phyloP scores from a whole-genome alignment of 345 rosid genomes.

The Hibiscus trionum region DNA sequence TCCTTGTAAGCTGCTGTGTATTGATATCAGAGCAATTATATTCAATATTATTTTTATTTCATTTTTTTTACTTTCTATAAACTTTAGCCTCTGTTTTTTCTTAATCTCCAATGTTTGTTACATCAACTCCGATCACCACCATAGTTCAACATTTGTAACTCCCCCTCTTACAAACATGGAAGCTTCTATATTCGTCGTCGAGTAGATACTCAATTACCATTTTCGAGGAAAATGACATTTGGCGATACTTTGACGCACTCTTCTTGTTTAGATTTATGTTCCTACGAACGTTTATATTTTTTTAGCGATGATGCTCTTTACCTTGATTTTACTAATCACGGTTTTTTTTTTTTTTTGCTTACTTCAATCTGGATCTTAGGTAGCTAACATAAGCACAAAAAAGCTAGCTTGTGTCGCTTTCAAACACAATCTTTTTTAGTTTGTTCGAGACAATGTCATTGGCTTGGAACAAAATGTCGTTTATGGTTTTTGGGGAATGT shows the following conservation, averaged over 20 bases:
- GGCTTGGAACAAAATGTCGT: slow-evolving; percentile 40
- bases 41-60: too few species aligned
- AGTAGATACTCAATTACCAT: slow-evolving; percentile 41
- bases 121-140: too few species aligned
- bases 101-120: too few species aligned
- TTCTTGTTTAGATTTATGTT: slow-evolving; percentile 27
- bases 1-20: too few species aligned
- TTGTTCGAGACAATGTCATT: slow-evolving; percentile 36
- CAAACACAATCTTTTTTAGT: slow-evolving; percentile 36
- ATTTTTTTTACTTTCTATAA: too few species aligned
- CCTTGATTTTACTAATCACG: slow-evolving; percentile 36
- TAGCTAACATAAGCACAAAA: slow-evolving; percentile 69
- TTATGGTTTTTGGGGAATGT: neutral
- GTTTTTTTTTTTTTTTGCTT: slow-evolving; percentile 41
- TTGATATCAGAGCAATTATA: too few species aligned
- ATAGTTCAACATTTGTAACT: too few species aligned
- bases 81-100: too few species aligned
- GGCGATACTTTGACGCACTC: slow-evolving; percentile 62
- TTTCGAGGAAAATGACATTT: slow-evolving; percentile 45
- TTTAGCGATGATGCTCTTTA: slow-evolving; percentile 62
- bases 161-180: slow-evolving; percentile 17
- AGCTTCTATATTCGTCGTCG: slow-evolving; percentile 32
- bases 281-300: slow-evolving; percentile 75
- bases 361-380: slow-evolving; percentile 52
- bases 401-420: slow-evolving; percentile 74